phyloP scores from a whole-genome alignment of 208 protist genomes.

The Cochliopodium minus region DNA sequence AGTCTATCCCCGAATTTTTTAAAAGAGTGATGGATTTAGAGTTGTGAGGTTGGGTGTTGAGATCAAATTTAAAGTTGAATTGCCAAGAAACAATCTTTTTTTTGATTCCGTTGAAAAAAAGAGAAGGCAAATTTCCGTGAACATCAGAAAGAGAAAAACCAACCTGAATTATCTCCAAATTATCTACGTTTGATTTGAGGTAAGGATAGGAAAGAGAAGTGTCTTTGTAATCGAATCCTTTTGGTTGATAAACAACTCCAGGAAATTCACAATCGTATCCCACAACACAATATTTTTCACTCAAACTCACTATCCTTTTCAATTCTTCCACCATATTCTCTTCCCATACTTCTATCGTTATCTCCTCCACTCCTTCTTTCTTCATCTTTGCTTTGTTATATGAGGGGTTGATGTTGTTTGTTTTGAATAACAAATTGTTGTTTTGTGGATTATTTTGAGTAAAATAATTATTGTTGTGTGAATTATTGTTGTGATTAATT shows the following conservation, averaged over 20 bases:
- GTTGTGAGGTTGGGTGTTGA: slow-evolving; percentile 18
- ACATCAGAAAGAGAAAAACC: slow-evolving; percentile 90
- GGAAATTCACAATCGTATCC: slow-evolving; percentile 93
- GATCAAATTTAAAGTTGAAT: slow-evolving; percentile 96
- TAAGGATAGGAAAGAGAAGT: slow-evolving; percentile 89
- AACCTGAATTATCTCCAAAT: slow-evolving; percentile 96
- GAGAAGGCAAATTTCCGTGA: slow-evolving; percentile 74
- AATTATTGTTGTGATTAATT: no score
- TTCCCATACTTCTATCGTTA: slow-evolving; percentile 88
- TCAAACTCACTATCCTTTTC: slow-evolving; percentile 63
- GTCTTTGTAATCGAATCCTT: slow-evolving; percentile 72
- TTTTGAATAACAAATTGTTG: no score
- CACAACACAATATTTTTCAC: slow-evolving; percentile 83
- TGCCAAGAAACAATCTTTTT: no score
- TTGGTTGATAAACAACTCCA: slow-evolving; percentile 83
- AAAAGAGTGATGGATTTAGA: background rate
- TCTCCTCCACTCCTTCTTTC: no score
- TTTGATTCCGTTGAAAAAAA: slow-evolving; percentile 61
- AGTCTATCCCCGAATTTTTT: slow-evolving; percentile 78
- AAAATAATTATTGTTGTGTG: no score
- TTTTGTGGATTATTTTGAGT: no score
- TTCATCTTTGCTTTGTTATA: no score
- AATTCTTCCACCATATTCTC: slow-evolving; percentile 89
- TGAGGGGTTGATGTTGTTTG: no score
- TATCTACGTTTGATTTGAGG: slow-evolving; percentile 89